Evolutionary conservation across 345 rosid species (phyloP).

Genomic region (Draba incana): DNA sequence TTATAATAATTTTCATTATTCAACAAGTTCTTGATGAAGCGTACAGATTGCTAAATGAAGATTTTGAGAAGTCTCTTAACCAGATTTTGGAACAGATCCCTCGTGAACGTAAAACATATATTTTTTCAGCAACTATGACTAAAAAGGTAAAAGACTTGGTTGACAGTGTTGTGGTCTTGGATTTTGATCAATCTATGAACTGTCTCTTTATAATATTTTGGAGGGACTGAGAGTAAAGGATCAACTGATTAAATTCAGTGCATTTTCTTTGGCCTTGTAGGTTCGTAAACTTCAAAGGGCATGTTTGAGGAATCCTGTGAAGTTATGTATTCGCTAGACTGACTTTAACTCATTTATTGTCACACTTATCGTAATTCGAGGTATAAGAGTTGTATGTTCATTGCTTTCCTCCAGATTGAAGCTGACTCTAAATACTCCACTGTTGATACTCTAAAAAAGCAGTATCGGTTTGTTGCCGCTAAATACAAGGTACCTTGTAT

Average conservation of each 20-base stretch:
- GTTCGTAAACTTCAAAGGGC: constrained; percentile 93
- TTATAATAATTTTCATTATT: background rate
- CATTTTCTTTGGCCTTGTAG: constrained; percentile 46
- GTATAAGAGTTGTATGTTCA: constrained; percentile 16
- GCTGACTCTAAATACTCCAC: constrained; percentile 93
- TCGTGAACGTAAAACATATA: constrained; percentile 67
- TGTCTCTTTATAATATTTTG: background rate
- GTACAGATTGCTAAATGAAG: constrained; percentile 89
- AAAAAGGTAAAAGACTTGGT: constrained; percentile 59
- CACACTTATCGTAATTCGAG: constrained; percentile 5
- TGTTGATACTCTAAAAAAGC: constrained; percentile 89
- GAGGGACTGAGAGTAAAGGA: background rate
- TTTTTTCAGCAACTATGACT: constrained; percentile 99
- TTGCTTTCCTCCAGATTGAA: constrained; percentile 64
- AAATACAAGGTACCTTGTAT: constrained; percentile 68
- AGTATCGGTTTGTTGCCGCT: constrained; percentile 71
- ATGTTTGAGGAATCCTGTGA: constrained; percentile 86
- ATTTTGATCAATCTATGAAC: background rate
- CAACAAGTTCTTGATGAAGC: constrained; percentile 92
- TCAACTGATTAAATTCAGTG: constrained; percentile 25
- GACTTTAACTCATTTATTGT: constrained; percentile 5
- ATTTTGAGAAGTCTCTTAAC: constrained; percentile 89
- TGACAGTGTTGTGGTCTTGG: background rate
- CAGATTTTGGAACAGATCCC: constrained; percentile 77
- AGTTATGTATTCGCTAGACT: constrained; percentile 49